Evolutionary conservation across 768 basidiomycete species (phyloP), one percentile per base, ranked within the genome.

Genomic region (Lactarius hatsudake): DNA sequence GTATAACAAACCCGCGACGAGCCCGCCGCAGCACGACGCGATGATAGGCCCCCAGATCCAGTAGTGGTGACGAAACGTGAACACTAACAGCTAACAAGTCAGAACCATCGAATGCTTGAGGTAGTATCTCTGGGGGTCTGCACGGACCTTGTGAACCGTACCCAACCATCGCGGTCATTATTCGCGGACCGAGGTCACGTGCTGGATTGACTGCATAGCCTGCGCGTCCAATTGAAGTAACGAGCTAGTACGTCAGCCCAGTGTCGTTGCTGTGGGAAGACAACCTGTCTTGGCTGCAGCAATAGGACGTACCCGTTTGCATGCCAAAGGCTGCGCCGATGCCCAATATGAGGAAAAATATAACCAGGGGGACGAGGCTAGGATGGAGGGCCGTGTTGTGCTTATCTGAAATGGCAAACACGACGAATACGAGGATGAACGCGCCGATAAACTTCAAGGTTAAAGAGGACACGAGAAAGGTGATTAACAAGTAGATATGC

Each of bases 41-140:
- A 87, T 76, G 23, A 88, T 72, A 0, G 87, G 84, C 69, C 84
- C 85, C 89, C 89, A 90, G 40, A 90, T 71, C 89, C 88, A 91
- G 72, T 90, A 91, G 64, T 90, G 87, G 71, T 81, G 83, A 70
- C 75, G 72, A 62, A 74, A 77, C 20, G 78, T 81, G 76, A 78
- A 84, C n/a, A 81, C 76, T 75, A 57, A 12, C 15, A 20, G 17
- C 28, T 23, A 10, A 9, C 13, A 30, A 30, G 36, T 38, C n/a
- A n/a, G n/a, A 6, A 36, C 30, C 18, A 23, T 48, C n/a, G 5
- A 48, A 10, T n/a, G 9, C 9, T 6, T 6, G n/a, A 48, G 45
- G 45, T 12, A 12, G 5, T 23, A 17, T 42, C 17, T 18, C 40
- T 2, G 38, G 38, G 3, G 15, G 12, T 48, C n/a, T 17, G 43